Evolutionary conservation across 73 alveolate genomes (phyloP).

Genomic region (Tetrahymena malaccensis): DNA sequence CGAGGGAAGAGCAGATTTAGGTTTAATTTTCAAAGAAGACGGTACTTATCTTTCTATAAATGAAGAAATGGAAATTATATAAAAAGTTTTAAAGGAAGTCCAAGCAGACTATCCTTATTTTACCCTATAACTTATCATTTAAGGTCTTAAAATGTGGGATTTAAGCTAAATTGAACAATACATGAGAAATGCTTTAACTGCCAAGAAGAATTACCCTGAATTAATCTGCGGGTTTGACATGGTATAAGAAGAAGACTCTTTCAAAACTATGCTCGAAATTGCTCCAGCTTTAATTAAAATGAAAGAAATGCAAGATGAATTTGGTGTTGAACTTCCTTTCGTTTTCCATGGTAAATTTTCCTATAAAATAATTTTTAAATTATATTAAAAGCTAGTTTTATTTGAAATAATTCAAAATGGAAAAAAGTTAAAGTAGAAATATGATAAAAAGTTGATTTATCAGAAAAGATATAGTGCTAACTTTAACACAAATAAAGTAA

Average conservation of each 20-base stretch:
- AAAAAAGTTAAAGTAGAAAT: too few species aligned
- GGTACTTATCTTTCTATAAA: neutral
- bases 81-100: neutral
- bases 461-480: too few species aligned
- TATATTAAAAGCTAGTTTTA: too few species aligned
- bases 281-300: neutral
- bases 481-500: too few species aligned
- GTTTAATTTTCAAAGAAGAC: neutral
- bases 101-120: neutral
- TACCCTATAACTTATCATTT: neutral
- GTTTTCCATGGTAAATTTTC: neutral
- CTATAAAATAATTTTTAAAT: too few species aligned
- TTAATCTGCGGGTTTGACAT: neutral
- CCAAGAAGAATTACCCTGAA: neutral
- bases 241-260: neutral
- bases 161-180: neutral
- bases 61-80: neutral
- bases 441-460: too few species aligned
- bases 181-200: neutral
- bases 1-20: neutral
- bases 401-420: too few species aligned
- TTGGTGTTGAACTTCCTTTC: neutral
- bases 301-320: neutral
- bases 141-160: neutral
- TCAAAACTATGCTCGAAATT: neutral